Base-by-base conservation (phyloP, 2,329 filamentous ascomycete genomes). In the Scopulariopsis brevicaulis region DNA sequence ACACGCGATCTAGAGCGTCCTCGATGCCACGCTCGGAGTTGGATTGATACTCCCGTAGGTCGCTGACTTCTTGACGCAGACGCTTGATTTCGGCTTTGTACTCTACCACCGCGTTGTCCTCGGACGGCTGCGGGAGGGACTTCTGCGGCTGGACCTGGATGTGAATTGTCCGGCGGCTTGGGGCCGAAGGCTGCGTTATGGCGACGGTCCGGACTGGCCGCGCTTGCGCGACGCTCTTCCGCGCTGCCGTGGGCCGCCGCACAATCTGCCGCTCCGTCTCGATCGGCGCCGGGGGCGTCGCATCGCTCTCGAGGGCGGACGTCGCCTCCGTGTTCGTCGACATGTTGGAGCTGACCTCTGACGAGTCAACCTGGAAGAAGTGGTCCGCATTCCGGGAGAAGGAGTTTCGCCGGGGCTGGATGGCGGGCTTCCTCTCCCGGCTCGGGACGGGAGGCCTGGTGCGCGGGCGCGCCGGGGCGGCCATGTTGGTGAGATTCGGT, bases 281-380 rank as follows among this genome's bases (percentile, higher is more conserved):
- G 24, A 32, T 20, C 12, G 50, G 7, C 2, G 56, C 12, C 1
- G 14, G 46, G 35, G 35, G 37, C 14, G 52, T 46, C 1, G 20
- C 35, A 6, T 58, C 51, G 25, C 52, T 54, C 1, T 32, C 25
- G 35, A 58, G 15, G 22, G 54, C 34, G 3, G 56, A 58, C 11
- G 56, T 58, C 12, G 37, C 35, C 51, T 58, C 34, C 35, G 56
- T 58, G 20, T 58, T 37, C 51, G 34, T 48, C 35, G 56, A 58
- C 14, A 58, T 28, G 51, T 48, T 54, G 35, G 56, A 58, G 56
- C 51, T 54, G 24, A 32, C 35, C 15, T 58, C 56, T 37, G 56
- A 48, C 40, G 54, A 51, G 22, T 48, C 22, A 11, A 37, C 55
- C 10, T 43, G 32, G 18, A n/a, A 15, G 18, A 2, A 46, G 40